Percentiles rank a stretch among this genome's conserved stretches.
phyloP scores from a whole-genome alignment of 768 basidiomycete species.

The Astraeus odoratus region DNA sequence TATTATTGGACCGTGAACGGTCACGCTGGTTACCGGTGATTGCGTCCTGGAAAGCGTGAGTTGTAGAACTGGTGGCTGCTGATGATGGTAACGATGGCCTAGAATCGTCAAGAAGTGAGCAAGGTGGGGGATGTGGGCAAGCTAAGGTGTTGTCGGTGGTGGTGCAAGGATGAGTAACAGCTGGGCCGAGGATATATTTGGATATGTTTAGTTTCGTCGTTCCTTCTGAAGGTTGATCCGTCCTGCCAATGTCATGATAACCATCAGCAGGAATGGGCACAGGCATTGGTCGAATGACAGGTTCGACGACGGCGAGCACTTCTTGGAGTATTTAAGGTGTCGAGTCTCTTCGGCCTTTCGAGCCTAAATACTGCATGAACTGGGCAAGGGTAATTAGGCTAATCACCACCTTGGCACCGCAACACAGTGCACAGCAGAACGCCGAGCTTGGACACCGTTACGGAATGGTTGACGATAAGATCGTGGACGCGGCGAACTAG shows the following conservation, averaged over 20 bases:
- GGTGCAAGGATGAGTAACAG: background rate
- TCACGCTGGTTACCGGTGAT: too few relatives aligned
- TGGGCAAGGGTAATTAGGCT: background rate
- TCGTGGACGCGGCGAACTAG: too few relatives aligned
- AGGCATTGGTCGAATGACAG: conserved; percentile 13
- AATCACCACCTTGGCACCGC: conserved; percentile 19
- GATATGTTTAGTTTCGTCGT: conserved; percentile 16
- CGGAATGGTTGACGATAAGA: too few relatives aligned
- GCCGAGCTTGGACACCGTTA: too few relatives aligned
- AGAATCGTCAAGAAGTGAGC: too few relatives aligned
- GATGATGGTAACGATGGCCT: too few relatives aligned
- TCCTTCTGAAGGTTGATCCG: conserved; percentile 7
- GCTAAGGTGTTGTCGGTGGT: background rate
- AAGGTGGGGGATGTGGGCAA: background rate
- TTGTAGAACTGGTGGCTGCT: too few relatives aligned
- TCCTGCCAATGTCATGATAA: too few relatives aligned
- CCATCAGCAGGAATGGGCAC: conserved; percentile 13
- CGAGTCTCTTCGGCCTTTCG: background rate
- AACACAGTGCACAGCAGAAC: too few relatives aligned
- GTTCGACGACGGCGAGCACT: background rate
- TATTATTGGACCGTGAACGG: too few relatives aligned
- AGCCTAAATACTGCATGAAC: conserved; percentile 3
- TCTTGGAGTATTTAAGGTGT: background rate
- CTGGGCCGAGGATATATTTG: conserved; percentile 18
- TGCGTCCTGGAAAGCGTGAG: too few relatives aligned